Percentiles rank a stretch among this genome's conserved stretches.
These are phyloP conservation scores for Monosporascus cannonballus DNA, from an alignment of 2,329 filamentous ascomycete species.

Conservation along the genomic window DNA sequence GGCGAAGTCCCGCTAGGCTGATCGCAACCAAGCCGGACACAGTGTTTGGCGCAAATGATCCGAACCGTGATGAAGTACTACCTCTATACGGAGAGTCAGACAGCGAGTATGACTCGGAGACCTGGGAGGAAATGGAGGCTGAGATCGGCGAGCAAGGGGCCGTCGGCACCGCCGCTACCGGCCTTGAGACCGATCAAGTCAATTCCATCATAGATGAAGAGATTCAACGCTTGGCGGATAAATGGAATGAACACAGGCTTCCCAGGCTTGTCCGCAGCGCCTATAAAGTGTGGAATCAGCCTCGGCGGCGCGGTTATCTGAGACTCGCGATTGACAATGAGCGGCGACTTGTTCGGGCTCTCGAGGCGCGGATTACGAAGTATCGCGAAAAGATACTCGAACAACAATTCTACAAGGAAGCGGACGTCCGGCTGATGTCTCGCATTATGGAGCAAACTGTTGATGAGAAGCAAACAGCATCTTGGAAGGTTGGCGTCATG, in stretches of 20 bases:
- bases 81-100: constrained; percentile 51
- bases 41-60: constrained; percentile 19
- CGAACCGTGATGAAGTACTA: constrained; percentile 34
- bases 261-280: constrained; percentile 51
- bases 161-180: constrained; percentile 17
- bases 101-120: constrained; percentile 51
- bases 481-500: constrained; percentile 45
- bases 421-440: constrained; percentile 50
- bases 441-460: constrained; percentile 59
- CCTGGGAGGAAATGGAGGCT: constrained; percentile 55
- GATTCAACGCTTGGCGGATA: constrained; percentile 41
- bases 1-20: background rate
- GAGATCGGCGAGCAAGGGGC: constrained; percentile 36
- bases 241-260: constrained; percentile 55
- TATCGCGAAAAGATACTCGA: constrained; percentile 45
- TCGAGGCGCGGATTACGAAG: constrained; percentile 49
- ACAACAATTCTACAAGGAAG: constrained; percentile 45
- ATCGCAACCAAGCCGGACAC: constrained; percentile 18
- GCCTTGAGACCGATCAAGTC: constrained; percentile 41
- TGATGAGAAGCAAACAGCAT: constrained; percentile 48
- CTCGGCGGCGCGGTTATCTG: constrained; percentile 34
- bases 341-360: constrained; percentile 33
- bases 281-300: constrained; percentile 54
- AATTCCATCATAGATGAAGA: constrained; percentile 46
- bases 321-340: constrained; percentile 37